Evolutionary conservation across 805 yeast genomes (phyloP).

Genomic region (Candida nitratophila): DNA sequence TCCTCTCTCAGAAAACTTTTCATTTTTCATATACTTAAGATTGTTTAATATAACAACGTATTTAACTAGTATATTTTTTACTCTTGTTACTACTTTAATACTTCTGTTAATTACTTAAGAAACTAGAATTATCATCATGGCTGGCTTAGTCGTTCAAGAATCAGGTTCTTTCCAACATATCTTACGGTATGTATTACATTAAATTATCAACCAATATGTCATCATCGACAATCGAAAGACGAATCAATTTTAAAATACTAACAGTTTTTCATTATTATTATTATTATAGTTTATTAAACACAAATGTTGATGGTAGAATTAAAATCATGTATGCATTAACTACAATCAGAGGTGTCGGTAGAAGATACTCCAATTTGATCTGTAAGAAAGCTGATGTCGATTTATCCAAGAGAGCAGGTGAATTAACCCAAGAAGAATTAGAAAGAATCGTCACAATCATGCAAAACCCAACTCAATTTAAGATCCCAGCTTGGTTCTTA

Average conservation of each 20-base stretch:
- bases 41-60: no score
- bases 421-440: conserved; percentile 99
- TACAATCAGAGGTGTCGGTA: conserved; percentile 99
- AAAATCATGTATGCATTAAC: conserved; percentile 99
- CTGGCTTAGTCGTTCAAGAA: conserved; percentile 79
- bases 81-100: background rate
- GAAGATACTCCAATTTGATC: conserved; percentile 99
- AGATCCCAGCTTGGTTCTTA: conserved; percentile 99
- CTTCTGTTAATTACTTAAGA: background rate
- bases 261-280: conserved; percentile 16
- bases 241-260: conserved; percentile 22
- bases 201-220: background rate
- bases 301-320: conserved; percentile 99
- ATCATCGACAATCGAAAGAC: background rate
- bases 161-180: conserved; percentile 99
- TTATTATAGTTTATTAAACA: conserved; percentile 85
- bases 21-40: background rate
- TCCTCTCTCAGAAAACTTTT: background rate
- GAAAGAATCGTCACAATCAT: conserved; percentile 99
- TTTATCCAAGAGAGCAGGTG: conserved; percentile 99
- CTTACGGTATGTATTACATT: conserved; percentile 75
- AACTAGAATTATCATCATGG: conserved; percentile 12
- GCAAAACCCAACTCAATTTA: conserved; percentile 99
- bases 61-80: background rate
- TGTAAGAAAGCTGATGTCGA: conserved; percentile 99